Conservation (phyloP, 2,329 filamentous ascomycete species). For the Pseudocercospora cruenta region DNA sequence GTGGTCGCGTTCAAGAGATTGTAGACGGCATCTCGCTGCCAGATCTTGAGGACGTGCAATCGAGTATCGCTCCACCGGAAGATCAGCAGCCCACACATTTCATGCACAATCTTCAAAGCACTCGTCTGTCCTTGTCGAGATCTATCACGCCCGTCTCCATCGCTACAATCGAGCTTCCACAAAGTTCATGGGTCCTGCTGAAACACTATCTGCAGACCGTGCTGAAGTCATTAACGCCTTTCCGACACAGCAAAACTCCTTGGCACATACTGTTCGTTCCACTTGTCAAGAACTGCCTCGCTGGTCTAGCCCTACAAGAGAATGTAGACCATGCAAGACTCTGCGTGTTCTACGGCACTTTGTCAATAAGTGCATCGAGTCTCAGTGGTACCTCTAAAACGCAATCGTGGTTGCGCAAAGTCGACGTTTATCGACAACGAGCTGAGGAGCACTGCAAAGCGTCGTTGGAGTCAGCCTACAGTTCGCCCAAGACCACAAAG, state of each 20-base stretch:
- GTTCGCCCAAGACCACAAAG: neutral
- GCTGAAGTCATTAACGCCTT: neutral
- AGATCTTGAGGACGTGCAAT: neutral
- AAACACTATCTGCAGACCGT: neutral
- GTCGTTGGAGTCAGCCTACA: slow-evolving; percentile 3
- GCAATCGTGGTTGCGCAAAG: neutral
- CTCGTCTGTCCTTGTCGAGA: neutral
- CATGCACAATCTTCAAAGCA: neutral
- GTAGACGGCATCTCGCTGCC: neutral
- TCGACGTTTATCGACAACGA: neutral
- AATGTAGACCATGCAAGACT: slow-evolving; percentile 1
- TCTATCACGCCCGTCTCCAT: neutral
- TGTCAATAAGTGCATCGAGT: slow-evolving; percentile 10
- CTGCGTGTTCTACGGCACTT: slow-evolving; percentile 11
- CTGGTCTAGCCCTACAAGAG: slow-evolving; percentile 1
- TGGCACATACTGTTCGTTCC: slow-evolving; percentile 14
- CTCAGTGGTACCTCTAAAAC: slow-evolving; percentile 6
- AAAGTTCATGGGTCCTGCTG: neutral
- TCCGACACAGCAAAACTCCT: slow-evolving; percentile 10
- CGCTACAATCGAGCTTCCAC: neutral
- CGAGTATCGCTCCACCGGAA: neutral
- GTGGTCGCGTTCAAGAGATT: neutral
- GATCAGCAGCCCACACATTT: neutral
- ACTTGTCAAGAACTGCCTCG: slow-evolving; percentile 4
- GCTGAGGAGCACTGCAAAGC: neutral